Percentiles rank a stretch among this genome's conserved stretches.
Evolutionary conservation across 202 grass and related monocot genomes (phyloP).

Genomic region (Hordeum pubiflorum): DNA sequence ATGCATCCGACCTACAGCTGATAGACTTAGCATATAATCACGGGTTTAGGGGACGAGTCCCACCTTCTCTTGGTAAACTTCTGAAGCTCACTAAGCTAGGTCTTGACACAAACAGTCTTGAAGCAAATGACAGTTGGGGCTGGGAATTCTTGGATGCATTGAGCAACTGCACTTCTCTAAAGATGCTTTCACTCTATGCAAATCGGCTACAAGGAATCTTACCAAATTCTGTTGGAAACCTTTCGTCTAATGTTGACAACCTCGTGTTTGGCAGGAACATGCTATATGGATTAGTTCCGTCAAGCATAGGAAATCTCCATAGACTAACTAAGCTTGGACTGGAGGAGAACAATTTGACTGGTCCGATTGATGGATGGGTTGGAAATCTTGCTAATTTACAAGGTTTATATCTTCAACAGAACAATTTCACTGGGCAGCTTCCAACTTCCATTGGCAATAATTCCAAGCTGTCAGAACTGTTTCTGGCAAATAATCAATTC

Average conservation of each 20-base stretch:
- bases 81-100: background rate
- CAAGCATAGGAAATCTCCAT: conserved; percentile 29
- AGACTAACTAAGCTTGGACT: conserved; percentile 15
- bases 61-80: conserved; percentile 20
- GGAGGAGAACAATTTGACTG: background rate
- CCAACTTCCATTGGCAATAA: conserved; percentile 8
- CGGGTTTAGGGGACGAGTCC: conserved; percentile 16
- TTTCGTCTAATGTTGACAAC: background rate
- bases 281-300: conserved; percentile 7
- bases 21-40: conserved; percentile 12
- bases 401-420: background rate
- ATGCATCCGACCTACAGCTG: background rate
- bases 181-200: background rate
- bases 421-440: background rate
- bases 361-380: conserved; percentile 3
- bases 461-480: background rate
- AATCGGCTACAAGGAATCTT: conserved; percentile 13
- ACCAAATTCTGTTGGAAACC: conserved; percentile 9
- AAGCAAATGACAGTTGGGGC: background rate
- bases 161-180: conserved; percentile 21
- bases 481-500: background rate
- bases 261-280: conserved; percentile 7
- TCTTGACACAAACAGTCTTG: background rate
- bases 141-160: conserved; percentile 25
- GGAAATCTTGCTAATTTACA: background rate